A percentile compares a stretch with the other conserved stretches of the same genome.
phyloP scores from a whole-genome alignment of 805 yeast species.

The Starmerella apicola region DNA sequence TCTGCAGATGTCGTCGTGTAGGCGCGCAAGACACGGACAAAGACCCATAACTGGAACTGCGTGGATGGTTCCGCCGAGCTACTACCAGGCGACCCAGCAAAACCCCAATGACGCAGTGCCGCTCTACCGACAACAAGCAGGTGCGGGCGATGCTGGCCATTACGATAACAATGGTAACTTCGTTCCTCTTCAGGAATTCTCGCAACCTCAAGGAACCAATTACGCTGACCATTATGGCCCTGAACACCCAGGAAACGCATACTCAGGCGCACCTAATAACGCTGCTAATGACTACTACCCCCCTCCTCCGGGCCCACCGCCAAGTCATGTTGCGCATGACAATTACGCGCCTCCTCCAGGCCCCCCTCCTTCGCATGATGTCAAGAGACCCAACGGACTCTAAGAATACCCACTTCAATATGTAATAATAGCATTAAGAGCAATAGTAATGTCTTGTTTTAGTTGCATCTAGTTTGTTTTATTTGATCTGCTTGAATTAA shows the following conservation, averaged over 20 bases:
- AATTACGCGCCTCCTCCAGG: too few relatives aligned
- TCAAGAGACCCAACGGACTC: too few relatives aligned
- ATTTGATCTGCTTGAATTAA: too few relatives aligned
- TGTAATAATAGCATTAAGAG: too few relatives aligned
- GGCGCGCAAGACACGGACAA: constrained; percentile 29
- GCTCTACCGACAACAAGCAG: constrained; percentile 23
- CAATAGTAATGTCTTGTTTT: too few relatives aligned
- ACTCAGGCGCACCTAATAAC: not conserved
- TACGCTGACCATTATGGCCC: not conserved
- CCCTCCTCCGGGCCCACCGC: constrained; percentile 17
- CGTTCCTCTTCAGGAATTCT: constrained; percentile 3
- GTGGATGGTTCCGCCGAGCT: constrained; percentile 81
- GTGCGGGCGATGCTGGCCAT: constrained; percentile 53
- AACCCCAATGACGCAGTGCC: constrained; percentile 20
- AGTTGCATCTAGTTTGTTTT: too few relatives aligned
- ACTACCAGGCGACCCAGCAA: constrained; percentile 41
- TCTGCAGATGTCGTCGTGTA: constrained; percentile 9
- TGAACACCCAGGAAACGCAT: not conserved
- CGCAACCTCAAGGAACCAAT: not conserved
- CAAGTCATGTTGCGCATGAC: too few relatives aligned
- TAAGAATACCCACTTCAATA: too few relatives aligned
- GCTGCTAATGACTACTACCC: not conserved
- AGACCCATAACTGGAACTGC: constrained; percentile 63
- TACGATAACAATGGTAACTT: constrained; percentile 50
- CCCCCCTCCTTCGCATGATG: too few relatives aligned